These are phyloP conservation scores for Pinus tabuliformis DNA, from an alignment of 75 land plant species.

Conservation along the genomic window DNA sequence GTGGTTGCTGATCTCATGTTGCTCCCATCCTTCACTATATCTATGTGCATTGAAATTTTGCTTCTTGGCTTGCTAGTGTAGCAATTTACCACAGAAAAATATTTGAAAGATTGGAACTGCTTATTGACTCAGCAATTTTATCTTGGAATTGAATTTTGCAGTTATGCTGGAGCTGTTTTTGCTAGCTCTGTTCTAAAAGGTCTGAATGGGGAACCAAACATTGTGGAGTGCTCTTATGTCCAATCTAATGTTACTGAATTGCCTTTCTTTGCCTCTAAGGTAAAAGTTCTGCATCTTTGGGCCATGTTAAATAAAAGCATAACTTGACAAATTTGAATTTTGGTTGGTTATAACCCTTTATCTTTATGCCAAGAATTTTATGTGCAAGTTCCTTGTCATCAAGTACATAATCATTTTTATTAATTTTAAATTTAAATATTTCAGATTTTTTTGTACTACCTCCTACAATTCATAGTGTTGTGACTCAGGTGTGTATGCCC, in stretches of 20 bases:
- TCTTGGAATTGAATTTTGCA: slow-evolving; percentile 14
- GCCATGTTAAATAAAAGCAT: background rate
- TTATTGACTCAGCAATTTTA: no score
- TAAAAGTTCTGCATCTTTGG: slow-evolving; percentile 12
- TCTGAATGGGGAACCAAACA: slow-evolving; percentile 84
- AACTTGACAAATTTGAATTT: background rate
- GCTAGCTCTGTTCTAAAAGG: slow-evolving; percentile 91
- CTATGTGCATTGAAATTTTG: no score
- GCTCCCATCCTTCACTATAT: no score
- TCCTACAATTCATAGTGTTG: no score
- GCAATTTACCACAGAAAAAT: no score
- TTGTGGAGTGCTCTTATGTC: slow-evolving; percentile 88
- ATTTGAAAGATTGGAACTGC: no score
- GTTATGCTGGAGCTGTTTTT: slow-evolving; percentile 95
- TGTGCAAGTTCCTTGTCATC: background rate
- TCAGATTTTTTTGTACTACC: no score
- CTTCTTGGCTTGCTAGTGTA: no score
- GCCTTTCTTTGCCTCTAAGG: slow-evolving; percentile 96
- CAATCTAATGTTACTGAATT: slow-evolving; percentile 81
- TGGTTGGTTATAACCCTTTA: background rate
- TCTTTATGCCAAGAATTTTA: background rate
- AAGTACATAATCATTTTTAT: no score
- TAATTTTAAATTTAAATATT: no score
- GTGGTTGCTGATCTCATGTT: no score
- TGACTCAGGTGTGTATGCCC: no score